phyloP scores from a whole-genome alignment of 192 early-diverging fungal species.

The Podila verticillata region DNA sequence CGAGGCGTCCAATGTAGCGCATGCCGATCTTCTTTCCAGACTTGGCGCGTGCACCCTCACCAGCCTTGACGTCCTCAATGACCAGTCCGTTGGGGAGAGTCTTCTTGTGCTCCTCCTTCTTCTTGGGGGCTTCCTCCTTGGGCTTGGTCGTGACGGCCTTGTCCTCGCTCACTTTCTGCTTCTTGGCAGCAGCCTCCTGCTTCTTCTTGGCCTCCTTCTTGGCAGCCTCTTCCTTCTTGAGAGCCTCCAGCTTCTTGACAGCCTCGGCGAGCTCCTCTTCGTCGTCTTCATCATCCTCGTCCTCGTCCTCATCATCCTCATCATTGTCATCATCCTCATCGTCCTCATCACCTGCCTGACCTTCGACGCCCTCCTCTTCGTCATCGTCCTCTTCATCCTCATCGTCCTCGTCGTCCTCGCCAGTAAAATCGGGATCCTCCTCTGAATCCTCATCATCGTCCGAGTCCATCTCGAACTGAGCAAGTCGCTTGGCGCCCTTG shows the following conservation, averaged over 20 bases:
- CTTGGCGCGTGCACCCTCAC: conserved; percentile 57
- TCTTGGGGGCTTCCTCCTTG: conserved; percentile 33
- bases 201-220: conserved; percentile 45
- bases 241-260: background rate
- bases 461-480: conserved; percentile 17
- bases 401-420: conserved; percentile 51
- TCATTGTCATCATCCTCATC: conserved; percentile 11
- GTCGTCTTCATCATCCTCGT: conserved; percentile 11
- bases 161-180: conserved; percentile 24
- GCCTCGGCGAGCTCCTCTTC: background rate
- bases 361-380: background rate
- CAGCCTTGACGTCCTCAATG: conserved; percentile 79
- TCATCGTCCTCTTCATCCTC: conserved; percentile 7
- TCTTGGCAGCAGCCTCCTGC: conserved; percentile 22
- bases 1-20: conserved; percentile 44
- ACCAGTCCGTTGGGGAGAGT: conserved; percentile 77
- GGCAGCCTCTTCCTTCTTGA: conserved; percentile 24
- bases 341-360: background rate
- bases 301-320: conserved; percentile 9
- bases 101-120: conserved; percentile 56
- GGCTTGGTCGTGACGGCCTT: conserved; percentile 27
- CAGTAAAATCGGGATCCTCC: conserved; percentile 39
- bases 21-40: conserved; percentile 55
- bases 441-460: conserved; percentile 46
- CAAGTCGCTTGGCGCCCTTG: conserved; percentile 39